Base-by-base conservation (phyloP, 805 yeast genomes). In the Teunomyces funiuensis region DNA sequence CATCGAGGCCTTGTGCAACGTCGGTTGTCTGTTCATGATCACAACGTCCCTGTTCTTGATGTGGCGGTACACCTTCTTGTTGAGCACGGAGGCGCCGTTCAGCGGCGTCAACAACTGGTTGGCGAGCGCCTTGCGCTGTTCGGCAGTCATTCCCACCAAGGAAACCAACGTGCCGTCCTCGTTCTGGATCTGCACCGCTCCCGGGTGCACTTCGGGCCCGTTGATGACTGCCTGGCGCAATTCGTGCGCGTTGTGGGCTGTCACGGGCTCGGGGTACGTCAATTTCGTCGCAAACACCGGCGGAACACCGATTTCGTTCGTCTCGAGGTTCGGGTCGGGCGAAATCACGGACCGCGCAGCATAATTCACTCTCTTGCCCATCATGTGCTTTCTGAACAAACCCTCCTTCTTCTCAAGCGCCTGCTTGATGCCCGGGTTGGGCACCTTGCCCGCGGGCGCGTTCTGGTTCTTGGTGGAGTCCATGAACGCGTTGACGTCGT, bases 341-440 rank as follows among this genome's bases (percentile, higher is more conserved):
- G 98, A 90, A 68, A 93, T 93, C 56, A 93, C 99, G 7, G 99
- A 91, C 70, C 99, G 88, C 39, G 99, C 99, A 40, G 98, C 97
- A 59, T 88, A 91, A 65, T 93, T 95, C 45, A 93, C 99, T 74
- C 99, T 89, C 76, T 93, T 93, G 63, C 99, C 99, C 99, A 93
- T 93, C 99, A 93, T 93, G 61, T 93, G 96, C 63, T 91, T 93
- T 74, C 99, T 82, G 76, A 93, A 93, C 50, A 91, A 74, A 62
- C 99, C 99, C 69, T 93, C 99, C 64, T 93, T 93, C 82, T 93
- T 91, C 67, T 93, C 99, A 58, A 93, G 74, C 8, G 96, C 95
- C 73, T 93, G 99, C 63, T 93, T 93, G 57, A 93, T 81, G 72
- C 99, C 99, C 2, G 99, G 99, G 28, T 80, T 77, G 18, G 97